phyloP scores from a whole-genome alignment of 257 asterid genomes.

The Solanum pimpinellifolium region DNA sequence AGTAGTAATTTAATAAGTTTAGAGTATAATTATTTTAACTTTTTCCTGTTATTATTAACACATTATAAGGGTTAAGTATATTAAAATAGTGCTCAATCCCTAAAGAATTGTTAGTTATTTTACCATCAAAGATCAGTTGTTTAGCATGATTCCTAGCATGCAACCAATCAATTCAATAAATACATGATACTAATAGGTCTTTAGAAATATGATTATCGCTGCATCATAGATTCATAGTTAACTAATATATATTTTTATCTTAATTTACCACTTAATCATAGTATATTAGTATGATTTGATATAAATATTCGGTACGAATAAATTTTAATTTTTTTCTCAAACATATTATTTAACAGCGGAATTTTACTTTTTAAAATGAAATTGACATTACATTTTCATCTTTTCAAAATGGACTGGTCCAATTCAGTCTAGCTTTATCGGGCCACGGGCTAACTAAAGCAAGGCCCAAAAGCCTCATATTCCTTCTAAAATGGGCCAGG shows the following conservation, averaged over 20 bases:
- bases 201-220: not conserved
- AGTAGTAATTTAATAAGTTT: too few species aligned
- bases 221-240: not conserved
- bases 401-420: not conserved
- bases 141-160: not conserved
- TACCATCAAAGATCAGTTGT: not conserved
- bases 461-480: not conserved
- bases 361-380: too few species aligned
- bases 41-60: not conserved
- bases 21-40: not conserved
- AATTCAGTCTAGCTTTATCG: not conserved
- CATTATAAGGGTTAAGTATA: not conserved
- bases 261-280: not conserved
- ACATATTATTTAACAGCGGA: too few species aligned
- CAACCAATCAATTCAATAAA: not conserved
- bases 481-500: not conserved
- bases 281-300: not conserved
- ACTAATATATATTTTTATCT: not conserved
- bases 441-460: not conserved
- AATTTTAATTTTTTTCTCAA: too few species aligned
- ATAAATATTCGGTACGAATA: too few species aligned
- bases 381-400: not conserved
- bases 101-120: not conserved
- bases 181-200: not conserved
- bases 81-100: not conserved